Percentiles rank a stretch among this genome's conserved stretches.
Evolutionary conservation across 2,329 filamentous ascomycete genomes (phyloP).

Genomic region (Colletotrichum sp.): DNA sequence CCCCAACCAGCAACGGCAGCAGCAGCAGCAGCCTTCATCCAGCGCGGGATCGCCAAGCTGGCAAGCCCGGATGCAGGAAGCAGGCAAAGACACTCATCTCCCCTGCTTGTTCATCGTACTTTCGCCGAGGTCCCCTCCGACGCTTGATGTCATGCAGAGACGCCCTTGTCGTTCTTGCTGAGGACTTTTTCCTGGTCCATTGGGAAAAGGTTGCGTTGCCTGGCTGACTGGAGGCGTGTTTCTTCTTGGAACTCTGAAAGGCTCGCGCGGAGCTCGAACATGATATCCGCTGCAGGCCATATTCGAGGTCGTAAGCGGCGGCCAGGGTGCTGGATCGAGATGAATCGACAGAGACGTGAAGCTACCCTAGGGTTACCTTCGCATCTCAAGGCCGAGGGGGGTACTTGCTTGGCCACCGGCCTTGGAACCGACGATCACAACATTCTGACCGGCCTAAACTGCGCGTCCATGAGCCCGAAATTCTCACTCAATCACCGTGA

Average conservation of each 20-base stretch:
- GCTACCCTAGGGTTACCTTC: constrained; percentile 4
- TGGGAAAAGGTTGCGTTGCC: neutral
- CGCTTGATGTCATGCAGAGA: constrained; percentile 18
- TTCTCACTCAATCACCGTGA: neutral
- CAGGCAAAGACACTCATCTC: constrained; percentile 18
- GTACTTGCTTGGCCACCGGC: neutral
- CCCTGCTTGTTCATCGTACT: constrained; percentile 5
- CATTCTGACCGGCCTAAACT: neutral
- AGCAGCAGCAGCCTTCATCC: neutral
- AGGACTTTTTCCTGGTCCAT: neutral
- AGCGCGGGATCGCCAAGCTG: constrained; percentile 13
- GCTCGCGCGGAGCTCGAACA: constrained; percentile 1
- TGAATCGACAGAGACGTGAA: constrained; percentile 6
- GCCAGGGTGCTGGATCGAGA: constrained; percentile 12
- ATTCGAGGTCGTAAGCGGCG: constrained; percentile 3
- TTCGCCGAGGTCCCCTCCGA: constrained; percentile 8
- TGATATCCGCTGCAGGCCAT: constrained; percentile 7
- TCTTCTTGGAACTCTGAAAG: neutral
- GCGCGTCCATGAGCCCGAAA: neutral
- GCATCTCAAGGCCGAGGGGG: neutral
- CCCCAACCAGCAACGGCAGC: neutral
- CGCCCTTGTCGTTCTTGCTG: neutral
- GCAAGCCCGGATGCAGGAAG: constrained; percentile 20
- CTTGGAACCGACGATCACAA: constrained; percentile 14
- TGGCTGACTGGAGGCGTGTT: neutral